A percentile compares a stretch with the other conserved stretches of the same genome.
phyloP scores from a whole-genome alignment of 306 rosid species.

The Vicia villosa region DNA sequence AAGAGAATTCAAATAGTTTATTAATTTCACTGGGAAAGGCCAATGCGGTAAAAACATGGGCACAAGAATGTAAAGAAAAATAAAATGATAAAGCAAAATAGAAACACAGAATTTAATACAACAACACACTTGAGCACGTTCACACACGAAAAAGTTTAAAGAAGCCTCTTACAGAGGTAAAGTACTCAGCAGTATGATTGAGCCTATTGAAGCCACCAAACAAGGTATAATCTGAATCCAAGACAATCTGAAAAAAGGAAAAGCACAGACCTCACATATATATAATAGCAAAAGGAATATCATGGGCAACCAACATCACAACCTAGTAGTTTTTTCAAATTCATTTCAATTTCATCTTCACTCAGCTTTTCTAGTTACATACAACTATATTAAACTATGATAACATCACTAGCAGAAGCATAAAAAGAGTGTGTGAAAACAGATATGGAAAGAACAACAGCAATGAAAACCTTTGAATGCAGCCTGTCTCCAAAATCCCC shows the following conservation, averaged over 20 bases:
- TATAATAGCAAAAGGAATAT: no score
- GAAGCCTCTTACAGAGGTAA: constrained; percentile 55
- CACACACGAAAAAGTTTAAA: constrained; percentile 16
- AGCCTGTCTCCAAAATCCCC: no score
- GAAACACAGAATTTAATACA: constrained; percentile 21
- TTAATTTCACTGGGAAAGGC: neutral
- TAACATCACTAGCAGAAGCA: no score
- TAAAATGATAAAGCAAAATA: neutral
- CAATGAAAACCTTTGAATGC: no score
- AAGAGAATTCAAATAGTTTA: constrained; percentile 25
- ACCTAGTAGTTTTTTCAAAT: no score
- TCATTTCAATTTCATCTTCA: no score
- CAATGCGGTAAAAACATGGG: constrained; percentile 21
- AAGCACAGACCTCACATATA: no score
- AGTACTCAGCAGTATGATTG: constrained; percentile 68
- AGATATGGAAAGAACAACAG: no score
- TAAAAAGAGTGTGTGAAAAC: no score
- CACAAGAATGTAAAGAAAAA: neutral
- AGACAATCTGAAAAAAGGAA: constrained; percentile 60
- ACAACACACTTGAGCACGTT: neutral
- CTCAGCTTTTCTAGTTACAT: no score
- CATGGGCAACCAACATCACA: no score
- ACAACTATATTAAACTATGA: no score
- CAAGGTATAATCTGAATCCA: constrained; percentile 77
- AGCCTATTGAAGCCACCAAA: constrained; percentile 83